These are phyloP conservation scores for Meripilus lineatus DNA, from an alignment of 1,284 basidiomycete genomes.

Conservation along the genomic window DNA sequence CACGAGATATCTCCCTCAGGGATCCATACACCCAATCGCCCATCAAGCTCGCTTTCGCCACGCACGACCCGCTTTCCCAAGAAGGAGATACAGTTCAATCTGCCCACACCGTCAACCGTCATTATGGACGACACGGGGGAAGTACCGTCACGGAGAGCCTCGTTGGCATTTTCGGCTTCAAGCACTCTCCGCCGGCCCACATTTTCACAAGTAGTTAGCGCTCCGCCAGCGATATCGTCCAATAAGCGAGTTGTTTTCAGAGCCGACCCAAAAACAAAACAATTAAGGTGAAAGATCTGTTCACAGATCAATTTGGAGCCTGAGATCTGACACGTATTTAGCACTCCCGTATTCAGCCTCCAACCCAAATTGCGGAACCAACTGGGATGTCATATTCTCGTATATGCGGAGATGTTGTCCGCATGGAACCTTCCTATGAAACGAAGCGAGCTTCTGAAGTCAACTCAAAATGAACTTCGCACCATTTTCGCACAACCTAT, in stretches of 20 bases:
- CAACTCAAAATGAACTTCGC: slow-evolving; percentile 36
- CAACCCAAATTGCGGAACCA: slow-evolving; percentile 28
- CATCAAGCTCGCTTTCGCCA: slow-evolving; percentile 4
- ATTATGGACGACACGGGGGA: too few species aligned
- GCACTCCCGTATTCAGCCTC: slow-evolving; percentile 7
- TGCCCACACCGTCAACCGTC: too few species aligned
- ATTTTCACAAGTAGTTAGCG: slow-evolving; percentile 31
- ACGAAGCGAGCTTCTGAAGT: slow-evolving; percentile 66
- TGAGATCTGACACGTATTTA: slow-evolving; percentile 6
- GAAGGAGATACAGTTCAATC: too few species aligned
- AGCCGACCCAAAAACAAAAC: slow-evolving; percentile 17
- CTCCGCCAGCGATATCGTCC: slow-evolving; percentile 24
- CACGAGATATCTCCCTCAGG: too few species aligned
- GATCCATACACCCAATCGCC: slow-evolving; percentile 2
- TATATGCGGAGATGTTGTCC: slow-evolving; percentile 72
- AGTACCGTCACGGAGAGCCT: slow-evolving; percentile 28
- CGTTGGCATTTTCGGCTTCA: slow-evolving; percentile 36
- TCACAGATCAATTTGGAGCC: too few species aligned
- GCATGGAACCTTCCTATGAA: slow-evolving; percentile 65
- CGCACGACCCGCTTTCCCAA: too few species aligned
- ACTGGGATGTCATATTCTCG: slow-evolving; percentile 55
- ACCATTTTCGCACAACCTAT: slow-evolving; percentile 17
- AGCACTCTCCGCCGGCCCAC: slow-evolving; percentile 30
- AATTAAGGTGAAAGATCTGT: slow-evolving; percentile 16
- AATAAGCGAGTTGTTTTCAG: slow-evolving; percentile 32